phyloP scores from a whole-genome alignment of 1,284 basidiomycete species.

The Rhodotorula glutinis region DNA sequence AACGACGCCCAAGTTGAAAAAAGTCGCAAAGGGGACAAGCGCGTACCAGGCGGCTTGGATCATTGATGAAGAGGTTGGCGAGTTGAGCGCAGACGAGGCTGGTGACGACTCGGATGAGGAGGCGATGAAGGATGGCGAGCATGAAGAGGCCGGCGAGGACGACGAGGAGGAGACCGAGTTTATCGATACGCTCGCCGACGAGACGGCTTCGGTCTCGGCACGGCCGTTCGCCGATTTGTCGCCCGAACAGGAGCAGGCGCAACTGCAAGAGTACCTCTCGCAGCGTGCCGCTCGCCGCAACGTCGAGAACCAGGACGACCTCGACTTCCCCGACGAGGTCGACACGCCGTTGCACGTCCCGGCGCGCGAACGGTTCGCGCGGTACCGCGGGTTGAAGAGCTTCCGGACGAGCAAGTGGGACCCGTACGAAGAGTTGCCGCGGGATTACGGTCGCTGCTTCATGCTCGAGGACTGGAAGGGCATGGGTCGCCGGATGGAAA shows the following conservation, averaged over 20 bases:
- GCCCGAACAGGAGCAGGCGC: slow-evolving; percentile 63
- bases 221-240: slow-evolving; percentile 41
- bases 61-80: slow-evolving; percentile 61
- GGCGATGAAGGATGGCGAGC: slow-evolving; percentile 46
- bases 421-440: slow-evolving; percentile 90
- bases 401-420: slow-evolving; percentile 97
- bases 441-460: slow-evolving; percentile 92
- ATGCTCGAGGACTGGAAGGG: slow-evolving; percentile 93
- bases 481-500: slow-evolving; percentile 70
- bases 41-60: slow-evolving; percentile 94
- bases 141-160: slow-evolving; percentile 40
- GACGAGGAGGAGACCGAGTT: slow-evolving; percentile 52
- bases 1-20: slow-evolving; percentile 70
- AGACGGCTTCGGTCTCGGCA: slow-evolving; percentile 33
- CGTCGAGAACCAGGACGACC: slow-evolving; percentile 58
- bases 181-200: slow-evolving; percentile 35
- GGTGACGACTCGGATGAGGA: slow-evolving; percentile 53
- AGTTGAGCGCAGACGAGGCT: slow-evolving; percentile 47
- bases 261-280: slow-evolving; percentile 49
- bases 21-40: slow-evolving; percentile 83
- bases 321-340: slow-evolving; percentile 92
- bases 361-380: slow-evolving; percentile 81
- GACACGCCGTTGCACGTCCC: slow-evolving; percentile 89
- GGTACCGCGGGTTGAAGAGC: slow-evolving; percentile 85
- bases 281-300: slow-evolving; percentile 47